phyloP scores from a whole-genome alignment of 2,329 filamentous ascomycete species.

The Aureobasidium zeae region DNA sequence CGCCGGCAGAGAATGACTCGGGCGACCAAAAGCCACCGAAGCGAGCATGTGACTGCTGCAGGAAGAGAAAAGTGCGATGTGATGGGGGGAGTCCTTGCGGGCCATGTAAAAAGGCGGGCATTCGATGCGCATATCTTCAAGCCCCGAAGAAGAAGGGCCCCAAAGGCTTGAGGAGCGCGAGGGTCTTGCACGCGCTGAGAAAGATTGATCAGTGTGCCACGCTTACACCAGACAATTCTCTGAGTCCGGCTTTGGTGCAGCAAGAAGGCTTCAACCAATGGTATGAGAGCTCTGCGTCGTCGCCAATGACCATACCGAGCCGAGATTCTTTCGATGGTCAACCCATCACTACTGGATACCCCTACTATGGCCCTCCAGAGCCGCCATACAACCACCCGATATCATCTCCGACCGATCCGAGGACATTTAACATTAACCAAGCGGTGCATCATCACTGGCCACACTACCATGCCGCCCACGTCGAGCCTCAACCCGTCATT shows the following conservation, averaged over 20 bases:
- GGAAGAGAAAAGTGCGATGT: conserved; percentile 30
- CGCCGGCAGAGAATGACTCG: conserved; percentile 14
- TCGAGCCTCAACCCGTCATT: neutral
- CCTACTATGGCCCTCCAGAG: conserved; percentile 2
- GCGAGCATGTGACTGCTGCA: conserved; percentile 30
- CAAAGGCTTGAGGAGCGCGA: conserved; percentile 28
- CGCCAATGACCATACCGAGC: neutral
- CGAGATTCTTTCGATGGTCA: neutral
- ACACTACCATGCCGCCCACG: neutral
- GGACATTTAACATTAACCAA: neutral
- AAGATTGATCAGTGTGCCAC: conserved; percentile 26
- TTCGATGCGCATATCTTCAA: conserved; percentile 30
- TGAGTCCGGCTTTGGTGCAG: conserved; percentile 19
- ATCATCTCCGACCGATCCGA: neutral
- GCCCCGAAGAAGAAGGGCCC: conserved; percentile 31
- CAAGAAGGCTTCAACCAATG: conserved; percentile 13
- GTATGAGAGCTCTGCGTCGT: conserved; percentile 15
- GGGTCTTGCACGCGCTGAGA: conserved; percentile 28
- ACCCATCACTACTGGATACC: neutral
- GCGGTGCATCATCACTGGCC: neutral
- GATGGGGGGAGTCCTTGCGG: conserved; percentile 28
- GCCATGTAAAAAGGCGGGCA: conserved; percentile 29
- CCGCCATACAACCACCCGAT: neutral
- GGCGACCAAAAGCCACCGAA: conserved; percentile 19
- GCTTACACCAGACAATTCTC: conserved; percentile 21